Evolutionary conservation across 164 flowering plant species (phyloP), one percentile per base, ranked within the genome.

Genomic region (Magnolia officinalis): DNA sequence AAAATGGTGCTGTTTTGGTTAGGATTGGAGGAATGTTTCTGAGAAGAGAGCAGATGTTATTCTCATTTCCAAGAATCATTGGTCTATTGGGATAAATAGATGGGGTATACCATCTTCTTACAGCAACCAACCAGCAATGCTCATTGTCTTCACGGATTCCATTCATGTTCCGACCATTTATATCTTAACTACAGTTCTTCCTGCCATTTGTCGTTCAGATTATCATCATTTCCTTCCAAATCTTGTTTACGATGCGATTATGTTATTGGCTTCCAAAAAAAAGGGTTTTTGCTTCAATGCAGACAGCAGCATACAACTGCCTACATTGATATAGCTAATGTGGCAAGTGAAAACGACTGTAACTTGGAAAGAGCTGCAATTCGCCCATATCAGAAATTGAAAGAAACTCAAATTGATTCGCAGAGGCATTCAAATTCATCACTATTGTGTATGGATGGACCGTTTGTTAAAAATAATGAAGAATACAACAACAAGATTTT

Each of bases 401-500:
- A 72, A 80, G 72, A 78, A 59, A 76, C 73, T 59, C 24, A 21
- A 50, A 82, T 75, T 72, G 81, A 79, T 65, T 80, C 76, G 74
- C 71, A 68, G 18, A 78, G 70, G 66, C 86, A 74, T 69, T 31
- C 70, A 8, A 68, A 80, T 31, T 68, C 74, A 13, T 76, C 82
- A 6, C 64, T 8, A 7, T 84, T 73, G 23, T 70, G 74, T 73
- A 66, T 73, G 9, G 91, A 90, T 73, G 91, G 90, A 63, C 80
- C 86, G 1, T 86, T 83, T 83, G 86, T 88, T 20, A 87, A 85
- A 50, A 94, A 92, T 69, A 81, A 85, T 74, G 87, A 88, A 79
- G 78, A 80, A 59, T 83, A 85, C 64, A 95, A 95, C 88, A 95
- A 92, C 80, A 82, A 83, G 37, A 84, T 91, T 67, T 90, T 92